These are phyloP conservation scores for Bisporella sp. DNA, from an alignment of 2,329 filamentous ascomycete species.

Conservation along the genomic window DNA sequence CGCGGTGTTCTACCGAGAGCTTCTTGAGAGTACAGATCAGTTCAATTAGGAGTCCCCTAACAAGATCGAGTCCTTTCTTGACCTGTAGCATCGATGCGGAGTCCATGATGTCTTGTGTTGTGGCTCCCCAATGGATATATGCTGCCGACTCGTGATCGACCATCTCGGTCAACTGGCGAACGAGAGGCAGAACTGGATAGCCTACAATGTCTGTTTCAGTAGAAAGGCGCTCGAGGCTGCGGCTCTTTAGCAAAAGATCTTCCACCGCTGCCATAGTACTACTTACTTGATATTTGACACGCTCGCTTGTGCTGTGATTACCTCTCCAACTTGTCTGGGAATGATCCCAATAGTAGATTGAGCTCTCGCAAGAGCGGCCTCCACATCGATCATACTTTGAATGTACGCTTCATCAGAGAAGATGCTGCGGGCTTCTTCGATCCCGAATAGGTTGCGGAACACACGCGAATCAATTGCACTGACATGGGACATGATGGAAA, in stretches of 20 bases:
- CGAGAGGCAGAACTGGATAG: slow-evolving; percentile 45
- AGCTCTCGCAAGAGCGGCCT: slow-evolving; percentile 43
- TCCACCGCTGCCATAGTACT: neutral
- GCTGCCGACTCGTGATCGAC: slow-evolving; percentile 30
- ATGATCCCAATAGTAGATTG: slow-evolving; percentile 42
- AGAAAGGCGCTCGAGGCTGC: slow-evolving; percentile 32
- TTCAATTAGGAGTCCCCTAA: slow-evolving; percentile 36
- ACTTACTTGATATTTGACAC: slow-evolving; percentile 29
- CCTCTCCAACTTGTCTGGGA: slow-evolving; percentile 30
- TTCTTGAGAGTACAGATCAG: slow-evolving; percentile 35
- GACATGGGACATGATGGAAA: slow-evolving; percentile 6
- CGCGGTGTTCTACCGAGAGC: slow-evolving; percentile 38
- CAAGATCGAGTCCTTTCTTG: slow-evolving; percentile 39
- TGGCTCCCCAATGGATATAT: slow-evolving; percentile 52
- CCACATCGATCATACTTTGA: slow-evolving; percentile 40
- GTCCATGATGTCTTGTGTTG: slow-evolving; percentile 55
- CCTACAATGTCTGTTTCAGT: slow-evolving; percentile 43
- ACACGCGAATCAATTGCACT: slow-evolving; percentile 40
- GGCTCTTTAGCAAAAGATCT: neutral
- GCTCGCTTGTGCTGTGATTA: slow-evolving; percentile 28
- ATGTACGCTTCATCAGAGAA: slow-evolving; percentile 45
- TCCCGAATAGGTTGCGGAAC: slow-evolving; percentile 44
- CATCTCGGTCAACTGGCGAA: slow-evolving; percentile 34
- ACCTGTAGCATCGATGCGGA: slow-evolving; percentile 46
- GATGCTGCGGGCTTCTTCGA: slow-evolving; percentile 32